Evolutionary conservation across 2,329 filamentous ascomycete species (phyloP).

Genomic region (Apiospora hydei): DNA sequence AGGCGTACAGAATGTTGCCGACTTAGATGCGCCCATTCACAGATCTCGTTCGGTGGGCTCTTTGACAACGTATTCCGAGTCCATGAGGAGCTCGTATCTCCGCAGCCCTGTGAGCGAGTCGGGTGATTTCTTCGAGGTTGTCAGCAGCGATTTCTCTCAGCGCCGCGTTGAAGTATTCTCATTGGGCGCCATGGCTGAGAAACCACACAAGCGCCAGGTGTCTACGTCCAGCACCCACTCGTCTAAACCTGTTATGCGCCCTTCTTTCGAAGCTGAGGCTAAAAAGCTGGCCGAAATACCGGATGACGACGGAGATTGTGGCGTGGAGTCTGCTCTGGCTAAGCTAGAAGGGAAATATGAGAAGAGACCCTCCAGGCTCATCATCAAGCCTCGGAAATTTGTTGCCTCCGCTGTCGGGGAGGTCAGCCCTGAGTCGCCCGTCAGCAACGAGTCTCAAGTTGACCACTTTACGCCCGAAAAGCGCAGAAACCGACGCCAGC

Average conservation of each 20-base stretch:
- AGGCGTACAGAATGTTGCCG: slow-evolving; percentile 70
- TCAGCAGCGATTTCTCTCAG: slow-evolving; percentile 51
- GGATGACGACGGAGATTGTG: slow-evolving; percentile 84
- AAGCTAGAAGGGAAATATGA: slow-evolving; percentile 91
- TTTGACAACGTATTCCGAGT: slow-evolving; percentile 66
- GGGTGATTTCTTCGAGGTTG: slow-evolving; percentile 53
- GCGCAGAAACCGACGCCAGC: slow-evolving; percentile 53
- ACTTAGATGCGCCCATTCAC: slow-evolving; percentile 60
- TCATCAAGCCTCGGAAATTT: slow-evolving; percentile 46
- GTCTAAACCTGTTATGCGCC: slow-evolving; percentile 68
- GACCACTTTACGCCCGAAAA: slow-evolving; percentile 49
- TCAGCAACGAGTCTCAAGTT: slow-evolving; percentile 34
- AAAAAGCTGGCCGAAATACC: slow-evolving; percentile 87
- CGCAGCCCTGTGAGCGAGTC: slow-evolving; percentile 50
- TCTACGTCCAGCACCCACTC: slow-evolving; percentile 69
- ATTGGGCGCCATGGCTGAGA: slow-evolving; percentile 63
- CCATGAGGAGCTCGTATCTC: slow-evolving; percentile 64
- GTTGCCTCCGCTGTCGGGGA: slow-evolving; percentile 34
- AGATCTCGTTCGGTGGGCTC: slow-evolving; percentile 67
- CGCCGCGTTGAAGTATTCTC: slow-evolving; percentile 59
- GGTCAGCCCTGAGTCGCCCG: slow-evolving; percentile 28
- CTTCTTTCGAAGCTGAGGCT: slow-evolving; percentile 88
- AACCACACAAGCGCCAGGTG: slow-evolving; percentile 52
- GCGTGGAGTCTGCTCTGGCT: slow-evolving; percentile 88
- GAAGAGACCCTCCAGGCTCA: slow-evolving; percentile 54